Evolutionary conservation across 1,139 yeast species (phyloP), one percentile per base, ranked within the genome.

Genomic region (Taphrina betulina): DNA sequence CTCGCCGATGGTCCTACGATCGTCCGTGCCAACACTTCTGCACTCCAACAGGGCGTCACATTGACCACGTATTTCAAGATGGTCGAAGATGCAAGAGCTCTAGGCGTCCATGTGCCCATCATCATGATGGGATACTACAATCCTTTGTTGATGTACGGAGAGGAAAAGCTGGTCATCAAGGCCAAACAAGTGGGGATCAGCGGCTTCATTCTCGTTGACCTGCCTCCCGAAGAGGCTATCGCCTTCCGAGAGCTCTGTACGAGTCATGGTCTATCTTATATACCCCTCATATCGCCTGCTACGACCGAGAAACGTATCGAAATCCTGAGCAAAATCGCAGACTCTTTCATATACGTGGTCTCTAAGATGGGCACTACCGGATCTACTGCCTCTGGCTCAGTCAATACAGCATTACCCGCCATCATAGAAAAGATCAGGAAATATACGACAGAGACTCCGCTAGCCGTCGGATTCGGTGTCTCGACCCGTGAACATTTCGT

Each of bases 351-450:
- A 60, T 92, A 92, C 66, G 97, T 92, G 44, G 97, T 92, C 19
- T 88, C 96, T 5, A 80, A 95, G 69, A 92, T 92, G 98, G 96
- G 97, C 62, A 84, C 95, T 57, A 92, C 99, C 34, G 98, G 99
- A 68, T 51, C 57, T 10, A 42, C 44, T 38, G 94, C 95, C 28
- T 74, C 82, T 20, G 76, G 79, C 14, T 72, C 79, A 36, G 82
- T 92, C 53, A 79, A 85, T 40, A 68, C 75, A 4, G 83, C 83
- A 62, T 78, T 90, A 58, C 81, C 82, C 29, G 80, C 76, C 41
- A 77, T 92, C 61, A 81, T 94, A 65, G 75, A 75, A 37, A 80
- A 90, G 64, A 95, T 94, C 14, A 80, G 95, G 67, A 76, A 79
- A 61, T 77, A 79, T 67, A 79, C 95, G 8, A 83, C 84, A 29